Evolutionary conservation across 495 filamentous ascomycete species (phyloP).

Genomic region (Talaromyces stipitatus): DNA sequence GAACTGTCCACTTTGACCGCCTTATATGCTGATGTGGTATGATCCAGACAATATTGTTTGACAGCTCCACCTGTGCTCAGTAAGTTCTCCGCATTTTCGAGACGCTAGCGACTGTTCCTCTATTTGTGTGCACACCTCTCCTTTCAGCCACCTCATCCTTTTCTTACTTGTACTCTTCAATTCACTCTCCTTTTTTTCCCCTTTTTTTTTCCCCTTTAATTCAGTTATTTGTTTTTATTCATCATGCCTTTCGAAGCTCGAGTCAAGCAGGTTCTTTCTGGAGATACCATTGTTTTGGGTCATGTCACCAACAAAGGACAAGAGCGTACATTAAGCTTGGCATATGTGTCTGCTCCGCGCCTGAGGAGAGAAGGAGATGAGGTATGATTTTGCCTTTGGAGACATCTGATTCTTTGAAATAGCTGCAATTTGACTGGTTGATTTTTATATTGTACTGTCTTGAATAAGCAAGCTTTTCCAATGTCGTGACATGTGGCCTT

Average conservation of each 20-base stretch:
- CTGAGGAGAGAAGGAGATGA: slow-evolving; percentile 86
- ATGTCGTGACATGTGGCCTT: neutral
- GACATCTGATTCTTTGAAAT: neutral
- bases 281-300: slow-evolving; percentile 80
- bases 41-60: neutral
- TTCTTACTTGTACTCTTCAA: slow-evolving; percentile 11
- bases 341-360: slow-evolving; percentile 83
- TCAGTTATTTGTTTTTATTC: slow-evolving; percentile 15
- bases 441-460: neutral
- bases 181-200: slow-evolving; percentile 10
- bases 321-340: slow-evolving; percentile 81
- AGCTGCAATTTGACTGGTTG: neutral
- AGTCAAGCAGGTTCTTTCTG: slow-evolving; percentile 89
- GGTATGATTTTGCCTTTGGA: slow-evolving; percentile 29
- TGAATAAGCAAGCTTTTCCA: neutral
- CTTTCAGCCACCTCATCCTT: slow-evolving; percentile 9
- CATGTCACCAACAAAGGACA: slow-evolving; percentile 63
- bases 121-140: neutral
- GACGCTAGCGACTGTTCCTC: neutral
- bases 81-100: slow-evolving; percentile 2
- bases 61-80: neutral
- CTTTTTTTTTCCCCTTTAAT: slow-evolving; percentile 9
- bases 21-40: neutral
- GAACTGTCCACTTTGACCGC: neutral
- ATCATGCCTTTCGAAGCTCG: slow-evolving; percentile 55